Evolutionary conservation across 164 flowering plant genomes (phyloP).

Genomic region (Protea cynaroides): DNA sequence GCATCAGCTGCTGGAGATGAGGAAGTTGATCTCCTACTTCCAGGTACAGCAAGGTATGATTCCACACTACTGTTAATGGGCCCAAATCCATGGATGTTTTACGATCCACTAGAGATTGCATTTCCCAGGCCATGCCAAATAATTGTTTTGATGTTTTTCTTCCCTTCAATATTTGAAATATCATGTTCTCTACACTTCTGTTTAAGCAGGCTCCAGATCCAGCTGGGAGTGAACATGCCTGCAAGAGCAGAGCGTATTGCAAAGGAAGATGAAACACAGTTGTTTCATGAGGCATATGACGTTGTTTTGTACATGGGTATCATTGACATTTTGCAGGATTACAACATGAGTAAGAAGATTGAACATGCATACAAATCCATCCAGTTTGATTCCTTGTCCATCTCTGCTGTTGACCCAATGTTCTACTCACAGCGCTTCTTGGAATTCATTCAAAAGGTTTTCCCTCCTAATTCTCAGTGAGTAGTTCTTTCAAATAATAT

Average conservation of each 20-base stretch:
- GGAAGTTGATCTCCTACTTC: slow-evolving; percentile 99
- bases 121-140: neutral
- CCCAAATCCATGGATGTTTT: neutral
- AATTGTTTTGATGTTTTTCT: neutral
- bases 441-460: slow-evolving; percentile 70
- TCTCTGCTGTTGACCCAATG: slow-evolving; percentile 94
- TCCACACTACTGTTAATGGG: neutral
- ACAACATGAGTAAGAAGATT: slow-evolving; percentile 24
- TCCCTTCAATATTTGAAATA: neutral
- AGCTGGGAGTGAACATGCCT: slow-evolving; percentile 99
- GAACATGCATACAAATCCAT: slow-evolving; percentile 91
- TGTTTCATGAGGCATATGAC: slow-evolving; percentile 67
- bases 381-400: slow-evolving; percentile 84
- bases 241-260: slow-evolving; percentile 83
- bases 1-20: slow-evolving; percentile 80
- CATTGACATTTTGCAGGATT: slow-evolving; percentile 93
- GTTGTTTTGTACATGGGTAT: slow-evolving; percentile 89
- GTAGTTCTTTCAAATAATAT: neutral
- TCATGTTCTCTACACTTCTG: neutral
- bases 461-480: slow-evolving; percentile 46
- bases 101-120: neutral
- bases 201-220: slow-evolving; percentile 79
- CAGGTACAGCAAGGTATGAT: slow-evolving; percentile 91
- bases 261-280: slow-evolving; percentile 33
- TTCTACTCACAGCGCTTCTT: slow-evolving; percentile 79